phyloP scores from a whole-genome alignment of 768 basidiomycete species.

The Boletus eberwhitei region DNA sequence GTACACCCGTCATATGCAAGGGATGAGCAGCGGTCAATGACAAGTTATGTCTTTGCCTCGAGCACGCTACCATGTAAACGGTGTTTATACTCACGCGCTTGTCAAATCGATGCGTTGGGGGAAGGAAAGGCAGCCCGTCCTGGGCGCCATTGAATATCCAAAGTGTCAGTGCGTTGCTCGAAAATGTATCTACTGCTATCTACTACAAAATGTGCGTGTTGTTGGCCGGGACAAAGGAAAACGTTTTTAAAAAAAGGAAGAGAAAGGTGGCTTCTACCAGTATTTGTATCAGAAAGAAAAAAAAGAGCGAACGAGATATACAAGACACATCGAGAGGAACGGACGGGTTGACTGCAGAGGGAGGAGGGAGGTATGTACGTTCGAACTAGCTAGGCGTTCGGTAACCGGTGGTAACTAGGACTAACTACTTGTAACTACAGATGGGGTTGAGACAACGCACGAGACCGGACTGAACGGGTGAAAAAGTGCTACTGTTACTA shows the following conservation, averaged over 20 bases:
- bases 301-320: neutral
- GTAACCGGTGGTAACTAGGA: slow-evolving; percentile 26
- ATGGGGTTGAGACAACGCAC: slow-evolving; percentile 25
- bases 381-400: slow-evolving; percentile 36
- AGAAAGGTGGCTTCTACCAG: neutral
- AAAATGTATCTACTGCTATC: slow-evolving; percentile 37
- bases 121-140: no score
- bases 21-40: neutral
- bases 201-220: slow-evolving; percentile 32
- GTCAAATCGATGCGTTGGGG: neutral
- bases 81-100: no score
- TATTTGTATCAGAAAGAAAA: neutral
- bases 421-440: slow-evolving; percentile 32
- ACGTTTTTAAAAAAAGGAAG: neutral
- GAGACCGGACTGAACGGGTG: slow-evolving; percentile 3
- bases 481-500: slow-evolving; percentile 28
- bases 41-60: neutral
- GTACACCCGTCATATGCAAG: neutral
- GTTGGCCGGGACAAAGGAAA: neutral
- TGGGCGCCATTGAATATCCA: slow-evolving; percentile 16
- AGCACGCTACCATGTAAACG: neutral
- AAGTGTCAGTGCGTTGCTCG: slow-evolving; percentile 22
- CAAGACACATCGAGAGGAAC: slow-evolving; percentile 5
- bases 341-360: neutral
- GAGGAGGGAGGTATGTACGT: slow-evolving; percentile 9